Percentiles rank a stretch among this genome's conserved stretches.
phyloP scores from a whole-genome alignment of 495 filamentous ascomycete genomes.

The Annulohypoxylon moriforme region DNA sequence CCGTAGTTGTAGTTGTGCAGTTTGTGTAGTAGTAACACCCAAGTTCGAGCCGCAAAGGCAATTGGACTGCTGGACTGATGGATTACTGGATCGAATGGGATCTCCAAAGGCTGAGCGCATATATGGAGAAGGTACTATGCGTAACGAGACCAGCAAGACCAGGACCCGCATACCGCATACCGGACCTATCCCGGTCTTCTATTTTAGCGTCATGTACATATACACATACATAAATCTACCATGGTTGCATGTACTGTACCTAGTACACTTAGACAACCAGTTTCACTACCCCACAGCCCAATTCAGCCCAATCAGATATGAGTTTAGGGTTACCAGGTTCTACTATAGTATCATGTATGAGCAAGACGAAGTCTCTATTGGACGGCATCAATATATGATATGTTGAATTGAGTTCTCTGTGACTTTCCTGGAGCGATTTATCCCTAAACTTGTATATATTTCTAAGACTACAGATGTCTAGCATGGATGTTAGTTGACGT shows the following conservation, averaged over 20 bases:
- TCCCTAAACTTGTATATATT: neutral
- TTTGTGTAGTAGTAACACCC: conserved; percentile 11
- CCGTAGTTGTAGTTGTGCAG: neutral
- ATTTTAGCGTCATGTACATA: conserved; percentile 20
- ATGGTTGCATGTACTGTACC: too few species aligned
- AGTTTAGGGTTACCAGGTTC: neutral
- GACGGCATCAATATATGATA: neutral
- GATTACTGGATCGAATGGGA: neutral
- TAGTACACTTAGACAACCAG: neutral
- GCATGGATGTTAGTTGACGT: too few species aligned
- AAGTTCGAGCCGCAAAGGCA: conserved; percentile 22
- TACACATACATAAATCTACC: neutral
- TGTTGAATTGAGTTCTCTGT: neutral
- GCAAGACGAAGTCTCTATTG: neutral
- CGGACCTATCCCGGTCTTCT: neutral
- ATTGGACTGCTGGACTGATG: too few species aligned
- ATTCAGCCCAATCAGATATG: conserved; percentile 4
- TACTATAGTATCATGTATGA: conserved; percentile 1
- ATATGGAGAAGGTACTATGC: conserved; percentile 10
- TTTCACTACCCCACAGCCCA: neutral
- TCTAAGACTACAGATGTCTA: too few species aligned
- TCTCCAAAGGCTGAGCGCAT: conserved; percentile 24
- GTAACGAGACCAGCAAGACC: too few species aligned
- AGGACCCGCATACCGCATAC: neutral
- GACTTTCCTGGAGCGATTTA: neutral